Percentiles rank a stretch among this genome's conserved stretches.
phyloP scores from a whole-genome alignment of 2,329 filamentous ascomycete species.

The Didymella keratinophila region DNA sequence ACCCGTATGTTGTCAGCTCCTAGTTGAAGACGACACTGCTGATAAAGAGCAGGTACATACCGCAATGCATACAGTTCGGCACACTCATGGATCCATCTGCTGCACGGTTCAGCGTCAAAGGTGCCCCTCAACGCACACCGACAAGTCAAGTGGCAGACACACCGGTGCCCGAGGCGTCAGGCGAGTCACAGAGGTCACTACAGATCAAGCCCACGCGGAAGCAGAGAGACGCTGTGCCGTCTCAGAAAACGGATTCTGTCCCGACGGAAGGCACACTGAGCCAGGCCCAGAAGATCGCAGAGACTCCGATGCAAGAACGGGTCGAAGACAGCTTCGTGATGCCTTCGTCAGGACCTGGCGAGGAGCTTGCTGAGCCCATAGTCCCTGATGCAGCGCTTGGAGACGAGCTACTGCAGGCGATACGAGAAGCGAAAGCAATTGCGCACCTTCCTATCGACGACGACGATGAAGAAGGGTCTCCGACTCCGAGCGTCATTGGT shows the following conservation, averaged over 20 bases:
- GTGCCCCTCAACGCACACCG: conserved; percentile 48
- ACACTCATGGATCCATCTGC: conserved; percentile 61
- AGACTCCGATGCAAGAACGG: conserved; percentile 25
- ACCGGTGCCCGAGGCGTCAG: conserved; percentile 7
- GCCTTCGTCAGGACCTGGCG: conserved; percentile 18
- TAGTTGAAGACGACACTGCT: neutral
- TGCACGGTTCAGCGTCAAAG: conserved; percentile 66
- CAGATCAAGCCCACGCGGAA: conserved; percentile 60
- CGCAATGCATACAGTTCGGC: conserved; percentile 54
- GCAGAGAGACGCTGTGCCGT: conserved; percentile 48
- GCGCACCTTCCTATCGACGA: conserved; percentile 62
- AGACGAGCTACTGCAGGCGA: conserved; percentile 71
- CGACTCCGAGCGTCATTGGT: conserved; percentile 35
- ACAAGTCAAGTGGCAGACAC: conserved; percentile 3
- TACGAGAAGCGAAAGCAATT: conserved; percentile 67
- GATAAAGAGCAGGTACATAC: conserved; percentile 33
- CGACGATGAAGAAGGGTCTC: conserved; percentile 46
- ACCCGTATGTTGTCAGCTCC: conserved; percentile 39
- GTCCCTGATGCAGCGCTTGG: conserved; percentile 17
- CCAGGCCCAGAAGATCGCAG: conserved; percentile 11
- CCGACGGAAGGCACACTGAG: conserved; percentile 42
- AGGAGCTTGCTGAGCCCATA: neutral
- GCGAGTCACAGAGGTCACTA: conserved; percentile 51
- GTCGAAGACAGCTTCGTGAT: conserved; percentile 44
- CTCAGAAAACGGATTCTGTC: conserved; percentile 49